These are phyloP conservation scores for Exsudoporus frostii DNA, from an alignment of 768 basidiomycete species.

Conservation along the genomic window DNA sequence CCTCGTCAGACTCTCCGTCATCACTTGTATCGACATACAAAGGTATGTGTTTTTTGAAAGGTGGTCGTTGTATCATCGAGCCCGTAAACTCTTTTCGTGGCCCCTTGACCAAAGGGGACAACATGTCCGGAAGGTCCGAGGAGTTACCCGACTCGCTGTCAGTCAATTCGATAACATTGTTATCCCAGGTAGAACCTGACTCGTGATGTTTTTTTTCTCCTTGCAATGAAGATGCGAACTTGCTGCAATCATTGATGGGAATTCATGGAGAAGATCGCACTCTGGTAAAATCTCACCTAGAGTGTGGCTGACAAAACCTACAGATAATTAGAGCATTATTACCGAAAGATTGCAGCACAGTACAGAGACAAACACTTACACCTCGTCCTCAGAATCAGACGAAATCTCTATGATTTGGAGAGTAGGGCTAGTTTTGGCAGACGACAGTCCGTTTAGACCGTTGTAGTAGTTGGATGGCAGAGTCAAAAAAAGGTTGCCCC, in stretches of 20 bases:
- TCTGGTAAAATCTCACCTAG: conserved; percentile 9
- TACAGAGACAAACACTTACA: conserved; percentile 22
- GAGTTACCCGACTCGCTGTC: conserved; percentile 26
- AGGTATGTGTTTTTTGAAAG: conserved; percentile 9
- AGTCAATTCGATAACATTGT: conserved; percentile 30
- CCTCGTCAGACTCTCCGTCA: conserved; percentile 33
- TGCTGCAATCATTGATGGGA: conserved; percentile 6
- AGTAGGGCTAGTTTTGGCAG: neutral
- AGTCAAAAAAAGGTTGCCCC: neutral
- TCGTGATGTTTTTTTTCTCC: neutral
- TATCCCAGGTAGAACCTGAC: neutral
- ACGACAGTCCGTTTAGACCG: neutral
- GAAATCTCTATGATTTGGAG: conserved; percentile 54
- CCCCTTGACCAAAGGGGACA: conserved; percentile 22
- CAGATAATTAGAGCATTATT: neutral
- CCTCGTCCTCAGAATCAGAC: conserved; percentile 43
- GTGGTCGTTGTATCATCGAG: conserved; percentile 6
- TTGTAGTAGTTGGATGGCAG: neutral
- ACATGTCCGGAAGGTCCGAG: conserved; percentile 21
- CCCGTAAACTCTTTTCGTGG: neutral
- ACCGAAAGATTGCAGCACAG: neutral
- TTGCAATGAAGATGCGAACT: neutral
- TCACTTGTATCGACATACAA: conserved; percentile 33
- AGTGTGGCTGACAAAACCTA: conserved; percentile 7
- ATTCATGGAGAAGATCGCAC: neutral